Evolutionary conservation across 768 basidiomycete genomes (phyloP).

Genomic region (Naganishia onofrii): DNA sequence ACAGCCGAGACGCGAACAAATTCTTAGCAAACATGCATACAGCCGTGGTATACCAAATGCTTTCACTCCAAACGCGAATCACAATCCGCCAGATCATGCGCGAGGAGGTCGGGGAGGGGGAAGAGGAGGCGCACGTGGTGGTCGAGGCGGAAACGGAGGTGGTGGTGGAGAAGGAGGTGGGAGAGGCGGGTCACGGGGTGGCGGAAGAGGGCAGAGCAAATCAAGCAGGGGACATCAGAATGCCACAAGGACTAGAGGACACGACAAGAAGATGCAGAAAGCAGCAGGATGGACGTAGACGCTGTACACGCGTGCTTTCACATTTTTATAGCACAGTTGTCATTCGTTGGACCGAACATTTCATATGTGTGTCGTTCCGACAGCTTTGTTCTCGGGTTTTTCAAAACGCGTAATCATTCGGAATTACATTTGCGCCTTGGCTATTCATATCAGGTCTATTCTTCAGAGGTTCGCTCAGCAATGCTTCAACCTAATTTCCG

Average conservation of each 20-base stretch:
- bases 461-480: too few species aligned
- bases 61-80: constrained; percentile 14
- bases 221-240: constrained; percentile 13
- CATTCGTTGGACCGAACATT: too few species aligned
- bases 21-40: constrained; percentile 67
- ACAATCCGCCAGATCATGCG: constrained; percentile 40
- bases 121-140: constrained; percentile 41
- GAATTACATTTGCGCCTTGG: too few species aligned
- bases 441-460: too few species aligned
- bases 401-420: too few species aligned
- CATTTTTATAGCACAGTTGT: too few species aligned
- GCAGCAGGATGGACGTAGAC: constrained; percentile 34
- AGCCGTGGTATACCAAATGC: constrained; percentile 24
- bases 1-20: constrained; percentile 71
- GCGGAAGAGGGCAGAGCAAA: constrained; percentile 26
- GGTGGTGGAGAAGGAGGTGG: constrained; percentile 30
- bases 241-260: constrained; percentile 34
- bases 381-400: too few species aligned
- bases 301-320: too few species aligned
- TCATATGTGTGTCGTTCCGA: not conserved
- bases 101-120: constrained; percentile 56
- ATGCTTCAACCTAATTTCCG: constrained; percentile 29
- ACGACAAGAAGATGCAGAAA: constrained; percentile 34
- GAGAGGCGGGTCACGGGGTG: constrained; percentile 30
- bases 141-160: constrained; percentile 28